Conservation (phyloP, 2,329 filamentous ascomycete species). For the Penicillium nordicum region DNA sequence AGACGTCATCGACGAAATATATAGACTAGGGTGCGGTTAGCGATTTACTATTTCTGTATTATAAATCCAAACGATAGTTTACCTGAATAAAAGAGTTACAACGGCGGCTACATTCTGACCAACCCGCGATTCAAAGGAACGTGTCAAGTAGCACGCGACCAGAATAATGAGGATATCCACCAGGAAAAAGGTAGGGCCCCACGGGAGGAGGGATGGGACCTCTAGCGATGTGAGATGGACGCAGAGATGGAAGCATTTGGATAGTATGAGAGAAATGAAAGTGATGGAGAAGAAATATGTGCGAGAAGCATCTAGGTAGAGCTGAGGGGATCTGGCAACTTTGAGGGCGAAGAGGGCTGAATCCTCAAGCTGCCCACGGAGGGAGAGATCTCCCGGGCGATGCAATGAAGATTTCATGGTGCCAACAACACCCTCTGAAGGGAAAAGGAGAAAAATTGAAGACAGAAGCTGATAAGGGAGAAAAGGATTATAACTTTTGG, state of each 20-base stretch:
- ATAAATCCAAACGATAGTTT: neutral
- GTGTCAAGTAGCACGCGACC: conserved; percentile 10
- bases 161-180: conserved; percentile 14
- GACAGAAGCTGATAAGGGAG: neutral
- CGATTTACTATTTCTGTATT: neutral
- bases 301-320: conserved; percentile 6
- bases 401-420: conserved; percentile 7
- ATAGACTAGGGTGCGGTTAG: conserved; percentile 8
- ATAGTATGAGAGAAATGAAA: conserved; percentile 11
- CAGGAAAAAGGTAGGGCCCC: conserved; percentile 16
- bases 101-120: conserved; percentile 7
- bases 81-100: conserved; percentile 9
- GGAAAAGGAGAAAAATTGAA: neutral
- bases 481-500: neutral
- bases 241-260: conserved; percentile 14
- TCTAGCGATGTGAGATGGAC: conserved; percentile 6
- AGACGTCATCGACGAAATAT: conserved; percentile 13
- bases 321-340: conserved; percentile 11
- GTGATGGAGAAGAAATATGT: conserved; percentile 13
- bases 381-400: neutral
- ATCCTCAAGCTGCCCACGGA: neutral
- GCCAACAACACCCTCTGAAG: neutral
- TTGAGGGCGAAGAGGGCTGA: conserved; percentile 2
- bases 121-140: conserved; percentile 8
- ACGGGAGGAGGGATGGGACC: conserved; percentile 1